Base-by-base conservation (phyloP, 805 yeast species). In the Saturnispora sanitii region DNA sequence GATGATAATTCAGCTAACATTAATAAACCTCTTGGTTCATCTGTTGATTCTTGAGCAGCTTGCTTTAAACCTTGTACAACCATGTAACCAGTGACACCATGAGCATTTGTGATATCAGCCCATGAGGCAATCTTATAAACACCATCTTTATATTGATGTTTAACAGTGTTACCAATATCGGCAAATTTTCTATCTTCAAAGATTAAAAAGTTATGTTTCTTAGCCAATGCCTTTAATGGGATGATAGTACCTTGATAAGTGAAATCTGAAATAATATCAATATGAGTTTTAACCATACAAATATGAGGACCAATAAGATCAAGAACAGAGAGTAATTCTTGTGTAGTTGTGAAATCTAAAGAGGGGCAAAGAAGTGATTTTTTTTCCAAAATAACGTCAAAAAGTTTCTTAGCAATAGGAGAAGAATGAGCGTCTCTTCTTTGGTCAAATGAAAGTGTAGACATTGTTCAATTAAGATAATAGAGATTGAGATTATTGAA, bases 101-200 rank as follows among this genome's bases (percentile, higher is more conserved):
- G 98, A 1, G 97, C 97, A 60, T 92, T 92, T 27, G 97, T 90
- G 50, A 92, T 87, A 56, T 92, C 96, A 1, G 97, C 78, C 98
- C 98, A 92, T 53, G 78, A 66, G 12, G 95, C 92, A 46, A 90
- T 90, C 56, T 75, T 78, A 66, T 77, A 87, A 9, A 85, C 80
- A 34, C 98, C 98, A 29, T 94, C 85, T 25, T 82, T 67, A 61
- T 90, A 92, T 62, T 92, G 98, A 34, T 85, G 74, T 64, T 90
- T 88, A 41, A 92, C 98, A 1, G 98, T 92, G 56, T 88, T 86
- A 15, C 99, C 99, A 52, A 92, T 92, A 61, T 92, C 99, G 19
- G 99, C 98, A 62, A 92, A 92, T 65, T 92, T 92, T 49, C 99
- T 74, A 64, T 92, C 99, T 65, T 92, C 99, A 57, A 92, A 92